Evolutionary conservation across 305 asterid species (phyloP).

Genomic region (Striga hermonthica): DNA sequence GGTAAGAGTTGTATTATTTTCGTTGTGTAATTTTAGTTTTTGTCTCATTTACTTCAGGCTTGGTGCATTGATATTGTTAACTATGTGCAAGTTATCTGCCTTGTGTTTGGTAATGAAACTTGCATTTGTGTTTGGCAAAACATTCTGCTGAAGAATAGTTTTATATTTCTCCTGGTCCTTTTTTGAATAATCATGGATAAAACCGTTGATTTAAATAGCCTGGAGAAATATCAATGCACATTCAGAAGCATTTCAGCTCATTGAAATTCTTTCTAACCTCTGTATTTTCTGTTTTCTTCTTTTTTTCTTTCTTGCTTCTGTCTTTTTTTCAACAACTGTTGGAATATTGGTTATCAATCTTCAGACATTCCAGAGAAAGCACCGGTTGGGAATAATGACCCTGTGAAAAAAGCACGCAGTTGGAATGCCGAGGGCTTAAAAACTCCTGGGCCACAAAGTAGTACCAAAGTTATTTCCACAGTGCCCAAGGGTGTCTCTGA

Average conservation of each 20-base stretch:
- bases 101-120: background rate
- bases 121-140: slow-evolving; percentile 5
- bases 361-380: slow-evolving; percentile 46
- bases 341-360: slow-evolving; percentile 9
- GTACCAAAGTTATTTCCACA: slow-evolving; percentile 32
- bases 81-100: background rate
- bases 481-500: slow-evolving; percentile 46
- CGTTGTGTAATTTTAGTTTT: background rate
- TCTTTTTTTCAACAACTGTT: background rate
- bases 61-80: background rate
- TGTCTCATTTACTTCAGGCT: background rate
- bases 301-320: background rate
- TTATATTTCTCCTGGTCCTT: background rate
- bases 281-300: no score
- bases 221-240: background rate
- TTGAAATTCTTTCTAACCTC: background rate
- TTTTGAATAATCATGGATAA: background rate
- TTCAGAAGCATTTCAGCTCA: slow-evolving; percentile 2
- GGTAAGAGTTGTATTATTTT: slow-evolving; percentile 39
- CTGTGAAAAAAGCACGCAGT: slow-evolving; percentile 59
- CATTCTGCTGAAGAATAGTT: slow-evolving; percentile 1
- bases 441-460: slow-evolving; percentile 47
- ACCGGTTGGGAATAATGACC: slow-evolving; percentile 46
- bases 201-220: background rate
- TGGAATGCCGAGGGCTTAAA: slow-evolving; percentile 58